These are phyloP conservation scores for Globisporangium nodosum DNA, from an alignment of 352 stramenopile genomes.

Conservation along the genomic window DNA sequence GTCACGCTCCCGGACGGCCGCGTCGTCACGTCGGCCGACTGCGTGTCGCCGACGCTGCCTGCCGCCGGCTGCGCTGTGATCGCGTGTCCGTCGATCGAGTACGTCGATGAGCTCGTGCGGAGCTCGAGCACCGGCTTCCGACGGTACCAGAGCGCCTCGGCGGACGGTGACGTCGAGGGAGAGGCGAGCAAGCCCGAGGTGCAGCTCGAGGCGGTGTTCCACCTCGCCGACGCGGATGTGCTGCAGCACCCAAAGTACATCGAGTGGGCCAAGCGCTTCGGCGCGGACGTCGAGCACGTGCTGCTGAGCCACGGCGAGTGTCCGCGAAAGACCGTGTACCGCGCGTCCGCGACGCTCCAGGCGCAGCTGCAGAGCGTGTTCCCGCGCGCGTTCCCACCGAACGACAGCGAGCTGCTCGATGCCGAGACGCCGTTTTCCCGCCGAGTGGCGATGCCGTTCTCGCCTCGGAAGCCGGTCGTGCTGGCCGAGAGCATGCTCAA, in stretches of 20 bases:
- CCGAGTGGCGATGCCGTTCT: conserved; percentile 15
- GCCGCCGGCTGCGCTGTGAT: conserved; percentile 43
- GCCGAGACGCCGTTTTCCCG: conserved; percentile 27
- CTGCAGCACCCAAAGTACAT: conserved; percentile 53
- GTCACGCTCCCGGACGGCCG: conserved; percentile 60
- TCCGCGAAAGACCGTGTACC: conserved; percentile 65
- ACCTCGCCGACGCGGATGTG: conserved; percentile 42
- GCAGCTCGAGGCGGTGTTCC: conserved; percentile 58
- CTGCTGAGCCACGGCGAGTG: conserved; percentile 43
- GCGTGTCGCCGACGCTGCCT: conserved; percentile 59
- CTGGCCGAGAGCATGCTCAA: conserved; percentile 71
- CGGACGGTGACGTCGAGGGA: not conserved
- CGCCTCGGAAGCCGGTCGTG: conserved; percentile 24
- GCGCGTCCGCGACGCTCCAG: conserved; percentile 62
- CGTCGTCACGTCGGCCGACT: conserved; percentile 61
- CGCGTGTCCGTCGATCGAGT: conserved; percentile 53
- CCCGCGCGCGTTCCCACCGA: conserved; percentile 47
- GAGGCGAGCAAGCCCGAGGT: conserved; percentile 16
- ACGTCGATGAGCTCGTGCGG: conserved; percentile 51
- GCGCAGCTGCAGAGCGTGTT: conserved; percentile 68
- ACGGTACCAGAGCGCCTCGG: conserved; percentile 26
- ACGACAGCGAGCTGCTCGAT: conserved; percentile 40
- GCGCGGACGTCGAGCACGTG: conserved; percentile 50
- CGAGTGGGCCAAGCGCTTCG: conserved; percentile 54
- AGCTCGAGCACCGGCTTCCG: conserved; percentile 25